These are phyloP conservation scores for Saprolegnia parasitica DNA, from an alignment of 352 stramenopile species.

Conservation along the genomic window DNA sequence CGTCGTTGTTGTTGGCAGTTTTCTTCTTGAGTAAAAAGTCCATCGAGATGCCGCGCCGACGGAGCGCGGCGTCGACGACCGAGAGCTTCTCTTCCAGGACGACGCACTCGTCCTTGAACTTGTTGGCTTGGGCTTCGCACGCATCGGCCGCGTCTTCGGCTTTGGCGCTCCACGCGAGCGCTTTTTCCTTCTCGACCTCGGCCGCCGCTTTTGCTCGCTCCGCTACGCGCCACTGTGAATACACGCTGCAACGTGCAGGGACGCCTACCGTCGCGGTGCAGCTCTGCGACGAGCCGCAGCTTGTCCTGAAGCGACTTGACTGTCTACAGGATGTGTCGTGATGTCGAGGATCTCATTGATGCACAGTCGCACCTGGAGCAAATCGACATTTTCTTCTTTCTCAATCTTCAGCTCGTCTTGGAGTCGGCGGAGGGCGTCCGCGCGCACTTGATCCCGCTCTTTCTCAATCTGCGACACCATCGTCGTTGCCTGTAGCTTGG, in stretches of 20 bases:
- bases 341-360: neutral
- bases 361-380: slow-evolving; percentile 7
- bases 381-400: slow-evolving; percentile 30
- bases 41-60: slow-evolving; percentile 26
- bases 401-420: slow-evolving; percentile 25
- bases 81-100: slow-evolving; percentile 33
- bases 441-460: slow-evolving; percentile 4
- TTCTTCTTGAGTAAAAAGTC: slow-evolving; percentile 39
- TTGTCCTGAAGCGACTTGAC: slow-evolving; percentile 29
- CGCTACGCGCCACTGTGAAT: neutral
- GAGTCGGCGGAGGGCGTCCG: slow-evolving; percentile 7
- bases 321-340: neutral
- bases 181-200: neutral
- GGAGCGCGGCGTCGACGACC: slow-evolving; percentile 15
- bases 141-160: slow-evolving; percentile 23
- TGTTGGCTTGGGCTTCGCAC: slow-evolving; percentile 25
- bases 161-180: slow-evolving; percentile 7
- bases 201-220: slow-evolving; percentile 17
- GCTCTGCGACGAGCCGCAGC: slow-evolving; percentile 1
- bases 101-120: slow-evolving; percentile 22
- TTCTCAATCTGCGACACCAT: slow-evolving; percentile 11
- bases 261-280: slow-evolving; percentile 16
- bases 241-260: neutral
- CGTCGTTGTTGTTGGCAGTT: slow-evolving; percentile 36
- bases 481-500: neutral